phyloP scores from a whole-genome alignment of 164 flowering plant species.

The Aristolochia californica region DNA sequence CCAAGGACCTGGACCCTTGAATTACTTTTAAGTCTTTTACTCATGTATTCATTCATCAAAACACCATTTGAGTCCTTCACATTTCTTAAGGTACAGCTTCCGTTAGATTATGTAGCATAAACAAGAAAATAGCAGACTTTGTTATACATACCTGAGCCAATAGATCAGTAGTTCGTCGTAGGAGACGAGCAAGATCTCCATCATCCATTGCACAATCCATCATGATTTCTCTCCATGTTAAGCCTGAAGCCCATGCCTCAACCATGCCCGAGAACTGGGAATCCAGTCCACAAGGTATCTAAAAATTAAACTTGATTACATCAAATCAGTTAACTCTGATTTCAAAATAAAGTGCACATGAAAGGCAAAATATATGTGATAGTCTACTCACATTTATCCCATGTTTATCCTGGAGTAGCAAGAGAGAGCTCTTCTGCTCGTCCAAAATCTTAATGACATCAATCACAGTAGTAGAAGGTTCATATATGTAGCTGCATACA shows the following conservation, averaged over 20 bases:
- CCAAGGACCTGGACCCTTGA: neutral
- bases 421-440: conserved; percentile 52
- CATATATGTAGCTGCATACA: conserved; percentile 64
- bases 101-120: neutral
- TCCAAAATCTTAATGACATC: conserved; percentile 40
- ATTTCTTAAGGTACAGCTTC: neutral
- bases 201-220: conserved; percentile 99
- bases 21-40: too few relatives aligned
- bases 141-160: conserved; percentile 51
- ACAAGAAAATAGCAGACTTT: too few relatives aligned
- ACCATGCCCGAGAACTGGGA: conserved; percentile 90
- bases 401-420: conserved; percentile 75
- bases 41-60: neutral
- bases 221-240: conserved; percentile 90
- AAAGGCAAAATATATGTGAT: neutral
- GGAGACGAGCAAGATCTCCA: conserved; percentile 87
- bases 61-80: neutral
- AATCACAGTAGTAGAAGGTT: conserved; percentile 55
- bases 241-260: conserved; percentile 98
- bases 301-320: conserved; percentile 6
- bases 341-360: neutral
- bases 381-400: conserved; percentile 45
- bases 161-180: conserved; percentile 73
- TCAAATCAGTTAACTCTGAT: neutral
- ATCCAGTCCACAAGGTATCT: conserved; percentile 76